Base-by-base conservation (phyloP, 2,329 filamentous ascomycete genomes). In the Endothia cerciana region DNA sequence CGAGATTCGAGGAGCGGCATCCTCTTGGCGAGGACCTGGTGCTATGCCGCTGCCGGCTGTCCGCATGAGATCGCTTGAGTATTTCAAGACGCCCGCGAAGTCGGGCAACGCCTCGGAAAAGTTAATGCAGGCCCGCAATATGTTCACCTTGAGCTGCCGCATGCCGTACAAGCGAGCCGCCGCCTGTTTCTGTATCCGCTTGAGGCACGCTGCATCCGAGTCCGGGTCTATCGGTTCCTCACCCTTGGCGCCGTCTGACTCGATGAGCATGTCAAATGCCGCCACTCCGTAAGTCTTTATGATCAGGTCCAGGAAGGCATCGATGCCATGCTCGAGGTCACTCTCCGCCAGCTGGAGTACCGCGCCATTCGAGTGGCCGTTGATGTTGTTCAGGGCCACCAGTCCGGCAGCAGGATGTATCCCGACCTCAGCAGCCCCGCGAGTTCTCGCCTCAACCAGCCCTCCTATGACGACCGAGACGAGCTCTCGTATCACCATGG, bases 91-190 rank as follows among this genome's bases (percentile, higher is more conserved):
- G 5, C 94, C 94, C 58, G 90, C 85, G 72, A 97, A 95, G 76
- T 98, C 94, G 1, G 94, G 94, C 63, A 98, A 81, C 0, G 95
- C 94, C 79, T 99, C 95, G 63, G 92, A 97, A 68, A 98, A 91
- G 76, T 93, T 93, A 72, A 97, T 93, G 73, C 94, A 97, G n/a
- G 91, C 89, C 70, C 92, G 87, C 13, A 98, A 81, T 61, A 98
- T 88, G 74, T 97, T 92, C 62, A 96, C 84, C 77, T 98, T 98
- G 70, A 97, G 80, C 65, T 86, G 85, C 13, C 88, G 81, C 72
- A 94, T 92, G 4, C 95, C 95, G 75, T 93, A 97, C 49, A 84
- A 80, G n/a, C 87, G 81, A 38, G 81, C 77, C 7, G 82, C 80
- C 45, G 86, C 82, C 73, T 91, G 86, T 38, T 80, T 81, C 57